Evolutionary conservation across 2,329 filamentous ascomycete genomes (phyloP).

Genomic region (Diplodia intermedia): DNA sequence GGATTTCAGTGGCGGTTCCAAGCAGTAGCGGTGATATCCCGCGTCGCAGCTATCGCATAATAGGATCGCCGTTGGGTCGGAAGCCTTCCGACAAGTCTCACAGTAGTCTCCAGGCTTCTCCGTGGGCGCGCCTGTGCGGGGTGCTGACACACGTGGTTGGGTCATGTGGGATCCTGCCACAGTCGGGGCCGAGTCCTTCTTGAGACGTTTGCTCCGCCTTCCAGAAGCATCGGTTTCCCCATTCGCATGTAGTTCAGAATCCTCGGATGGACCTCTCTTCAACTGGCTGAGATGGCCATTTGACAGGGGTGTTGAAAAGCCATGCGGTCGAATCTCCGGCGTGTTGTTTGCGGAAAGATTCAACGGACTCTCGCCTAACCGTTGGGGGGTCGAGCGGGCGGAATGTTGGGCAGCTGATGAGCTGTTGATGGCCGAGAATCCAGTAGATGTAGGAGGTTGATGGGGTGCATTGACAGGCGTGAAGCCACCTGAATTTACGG

Average conservation of each 20-base stretch:
- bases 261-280: constrained; percentile 73
- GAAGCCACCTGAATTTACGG: constrained; percentile 71
- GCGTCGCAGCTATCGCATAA: constrained; percentile 92
- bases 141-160: constrained; percentile 79
- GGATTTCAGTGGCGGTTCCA: constrained; percentile 81
- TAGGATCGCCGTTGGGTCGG: constrained; percentile 73
- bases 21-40: constrained; percentile 83
- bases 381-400: constrained; percentile 65
- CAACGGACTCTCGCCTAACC: constrained; percentile 67
- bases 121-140: constrained; percentile 53
- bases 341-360: constrained; percentile 67
- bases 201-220: constrained; percentile 88
- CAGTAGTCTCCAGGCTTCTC: constrained; percentile 71
- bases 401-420: constrained; percentile 58
- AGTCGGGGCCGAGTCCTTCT: constrained; percentile 78
- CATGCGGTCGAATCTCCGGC: constrained; percentile 66
- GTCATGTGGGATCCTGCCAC: constrained; percentile 98
- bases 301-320: constrained; percentile 51
- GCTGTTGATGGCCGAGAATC: constrained; percentile 66
- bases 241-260: constrained; percentile 63
- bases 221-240: constrained; percentile 61
- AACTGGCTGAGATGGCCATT: constrained; percentile 65
- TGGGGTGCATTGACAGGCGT: constrained; percentile 67
- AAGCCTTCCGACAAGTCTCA: constrained; percentile 82
- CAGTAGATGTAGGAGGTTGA: constrained; percentile 39